Conservation (phyloP, 768 basidiomycete genomes). For the Agaricus sinodeliciosus region DNA sequence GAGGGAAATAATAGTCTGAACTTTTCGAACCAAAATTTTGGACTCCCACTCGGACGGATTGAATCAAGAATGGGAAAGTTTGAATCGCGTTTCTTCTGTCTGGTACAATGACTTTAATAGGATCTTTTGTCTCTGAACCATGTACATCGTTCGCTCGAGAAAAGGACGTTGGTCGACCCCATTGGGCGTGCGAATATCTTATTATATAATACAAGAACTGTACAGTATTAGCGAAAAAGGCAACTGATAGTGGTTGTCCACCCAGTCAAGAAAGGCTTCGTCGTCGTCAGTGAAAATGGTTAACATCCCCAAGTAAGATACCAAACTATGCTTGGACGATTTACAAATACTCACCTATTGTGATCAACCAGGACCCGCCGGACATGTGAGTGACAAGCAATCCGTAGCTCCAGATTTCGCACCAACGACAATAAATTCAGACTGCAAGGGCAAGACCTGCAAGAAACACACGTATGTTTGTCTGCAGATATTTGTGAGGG, state of each 20-base stretch:
- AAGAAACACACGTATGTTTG: slow-evolving; percentile 88
- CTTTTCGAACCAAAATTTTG: no score
- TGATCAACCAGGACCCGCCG: slow-evolving; percentile 66
- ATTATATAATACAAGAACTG: slow-evolving; percentile 24
- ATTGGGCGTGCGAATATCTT: background rate
- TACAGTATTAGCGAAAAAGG: slow-evolving; percentile 20
- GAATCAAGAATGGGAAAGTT: no score
- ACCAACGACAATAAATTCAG: slow-evolving; percentile 26
- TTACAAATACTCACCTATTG: slow-evolving; percentile 12
- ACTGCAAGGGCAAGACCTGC: slow-evolving; percentile 96
- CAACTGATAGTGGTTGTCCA: slow-evolving; percentile 22
- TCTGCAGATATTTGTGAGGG: slow-evolving; percentile 7
- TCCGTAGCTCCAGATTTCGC: background rate
- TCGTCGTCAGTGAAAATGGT: slow-evolving; percentile 58
- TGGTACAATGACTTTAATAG: no score
- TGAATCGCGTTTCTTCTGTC: no score
- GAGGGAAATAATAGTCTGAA: no score
- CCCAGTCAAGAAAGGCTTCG: slow-evolving; percentile 26
- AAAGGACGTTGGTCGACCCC: background rate
- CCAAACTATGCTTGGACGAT: slow-evolving; percentile 12
- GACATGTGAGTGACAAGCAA: slow-evolving; percentile 68
- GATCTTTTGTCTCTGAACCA: background rate
- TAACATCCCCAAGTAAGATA: slow-evolving; percentile 85
- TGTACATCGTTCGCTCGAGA: background rate
- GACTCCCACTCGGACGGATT: no score